These are phyloP conservation scores for Cytospora schulzeri DNA, from an alignment of 2,329 filamentous ascomycete species.

Conservation along the genomic window DNA sequence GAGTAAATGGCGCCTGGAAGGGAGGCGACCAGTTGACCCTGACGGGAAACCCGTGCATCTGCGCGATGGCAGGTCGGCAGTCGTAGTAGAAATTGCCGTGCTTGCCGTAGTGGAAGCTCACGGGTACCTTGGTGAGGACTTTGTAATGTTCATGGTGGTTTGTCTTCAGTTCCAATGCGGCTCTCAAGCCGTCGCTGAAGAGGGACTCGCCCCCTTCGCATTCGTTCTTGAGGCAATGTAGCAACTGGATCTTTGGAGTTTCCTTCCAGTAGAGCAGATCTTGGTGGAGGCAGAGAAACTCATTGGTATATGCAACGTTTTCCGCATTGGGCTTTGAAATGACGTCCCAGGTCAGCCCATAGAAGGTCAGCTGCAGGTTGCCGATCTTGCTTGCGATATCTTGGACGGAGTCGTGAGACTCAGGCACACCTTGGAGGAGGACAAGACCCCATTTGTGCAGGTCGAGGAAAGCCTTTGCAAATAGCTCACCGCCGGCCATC, in stretches of 20 bases:
- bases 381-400: conserved; percentile 74
- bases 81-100: conserved; percentile 72
- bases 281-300: conserved; percentile 86
- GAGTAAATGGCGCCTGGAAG: conserved; percentile 8
- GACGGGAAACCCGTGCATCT: conserved; percentile 23
- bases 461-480: conserved; percentile 63
- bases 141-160: conserved; percentile 34
- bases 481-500: conserved; percentile 59
- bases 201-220: conserved; percentile 80
- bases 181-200: conserved; percentile 76
- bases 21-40: conserved; percentile 15
- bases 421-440: conserved; percentile 75
- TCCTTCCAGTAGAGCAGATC: conserved; percentile 85
- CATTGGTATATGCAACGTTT: conserved; percentile 88
- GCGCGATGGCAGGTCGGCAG: conserved; percentile 63
- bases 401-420: conserved; percentile 65
- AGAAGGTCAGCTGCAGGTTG: conserved; percentile 82
- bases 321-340: conserved; percentile 78
- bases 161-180: conserved; percentile 48
- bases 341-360: conserved; percentile 90
- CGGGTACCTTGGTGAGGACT: conserved; percentile 43
- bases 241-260: conserved; percentile 79
- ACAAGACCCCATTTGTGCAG: conserved; percentile 72
- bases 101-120: conserved; percentile 62
- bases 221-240: conserved; percentile 86